These are phyloP conservation scores for Linnemannia zychae DNA, from an alignment of 192 early-diverging fungal genomes.

Conservation along the genomic window DNA sequence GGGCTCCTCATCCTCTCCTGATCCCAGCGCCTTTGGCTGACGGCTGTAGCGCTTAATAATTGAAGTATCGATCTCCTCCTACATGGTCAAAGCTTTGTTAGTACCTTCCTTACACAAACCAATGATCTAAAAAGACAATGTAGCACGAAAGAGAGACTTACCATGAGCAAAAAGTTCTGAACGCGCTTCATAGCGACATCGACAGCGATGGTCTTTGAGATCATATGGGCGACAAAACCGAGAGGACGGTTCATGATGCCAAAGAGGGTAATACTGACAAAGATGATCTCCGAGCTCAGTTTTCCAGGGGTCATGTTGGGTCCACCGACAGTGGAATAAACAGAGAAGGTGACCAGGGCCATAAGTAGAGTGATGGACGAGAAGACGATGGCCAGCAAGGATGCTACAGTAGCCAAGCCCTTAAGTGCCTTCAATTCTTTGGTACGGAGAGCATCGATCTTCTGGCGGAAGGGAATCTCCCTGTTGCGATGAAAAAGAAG, in stretches of 20 bases:
- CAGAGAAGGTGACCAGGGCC: conserved; percentile 37
- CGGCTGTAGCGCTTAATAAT: conserved; percentile 35
- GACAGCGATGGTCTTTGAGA: conserved; percentile 67
- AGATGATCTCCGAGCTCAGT: conserved; percentile 62
- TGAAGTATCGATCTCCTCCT: conserved; percentile 44
- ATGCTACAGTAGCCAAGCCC: conserved; percentile 22
- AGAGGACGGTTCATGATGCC: conserved; percentile 71
- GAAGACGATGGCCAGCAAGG: conserved; percentile 36
- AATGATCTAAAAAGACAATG: neutral
- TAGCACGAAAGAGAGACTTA: neutral
- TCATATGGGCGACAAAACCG: conserved; percentile 65
- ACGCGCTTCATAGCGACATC: conserved; percentile 70
- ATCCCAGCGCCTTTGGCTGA: neutral
- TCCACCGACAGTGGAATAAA: conserved; percentile 25
- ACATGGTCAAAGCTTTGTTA: neutral
- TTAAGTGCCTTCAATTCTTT: conserved; percentile 39
- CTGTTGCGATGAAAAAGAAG: neutral
- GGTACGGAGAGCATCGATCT: conserved; percentile 21
- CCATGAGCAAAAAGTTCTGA: conserved; percentile 53
- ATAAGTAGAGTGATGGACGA: conserved; percentile 46
- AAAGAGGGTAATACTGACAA: conserved; percentile 76
- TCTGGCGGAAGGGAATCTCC: conserved; percentile 37
- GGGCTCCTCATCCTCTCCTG: neutral
- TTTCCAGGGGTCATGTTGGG: conserved; percentile 44
- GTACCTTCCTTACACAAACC: neutral